Percentiles rank a stretch among this genome's conserved stretches.
Evolutionary conservation across 495 filamentous ascomycete species (phyloP).

Genomic region (Acidiella bohemica): DNA sequence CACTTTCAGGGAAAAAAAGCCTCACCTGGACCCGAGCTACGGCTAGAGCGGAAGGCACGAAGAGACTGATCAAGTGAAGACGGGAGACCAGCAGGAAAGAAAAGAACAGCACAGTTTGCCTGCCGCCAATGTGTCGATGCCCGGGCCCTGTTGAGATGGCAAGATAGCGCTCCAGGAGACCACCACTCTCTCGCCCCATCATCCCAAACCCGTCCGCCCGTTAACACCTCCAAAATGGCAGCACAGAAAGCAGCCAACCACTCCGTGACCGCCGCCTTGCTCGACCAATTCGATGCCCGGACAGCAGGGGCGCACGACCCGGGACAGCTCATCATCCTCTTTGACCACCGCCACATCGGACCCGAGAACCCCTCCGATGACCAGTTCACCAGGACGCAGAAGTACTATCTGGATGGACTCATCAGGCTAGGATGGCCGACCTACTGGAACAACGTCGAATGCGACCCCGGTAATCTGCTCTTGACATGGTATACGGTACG

Average conservation of each 20-base stretch:
- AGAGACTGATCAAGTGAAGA: not conserved
- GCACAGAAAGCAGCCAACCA: no score
- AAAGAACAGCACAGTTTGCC: not conserved
- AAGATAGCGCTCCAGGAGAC: no score
- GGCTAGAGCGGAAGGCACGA: not conserved
- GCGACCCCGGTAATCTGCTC: slow-evolving; percentile 11
- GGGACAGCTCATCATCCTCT: slow-evolving; percentile 16
- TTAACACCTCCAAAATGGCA: no score
- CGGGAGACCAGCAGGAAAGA: not conserved
- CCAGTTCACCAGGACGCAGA: slow-evolving; percentile 9
- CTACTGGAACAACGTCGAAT: slow-evolving; percentile 3
- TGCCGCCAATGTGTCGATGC: no score
- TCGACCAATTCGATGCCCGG: slow-evolving; percentile 3
- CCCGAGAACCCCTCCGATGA: not conserved
- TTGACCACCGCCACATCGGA: slow-evolving; percentile 9
- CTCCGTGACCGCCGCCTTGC: not conserved
- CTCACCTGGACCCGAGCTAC: not conserved
- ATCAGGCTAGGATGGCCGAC: slow-evolving; percentile 12
- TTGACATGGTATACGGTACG: slow-evolving; percentile 18
- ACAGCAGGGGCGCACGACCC: slow-evolving; percentile 10
- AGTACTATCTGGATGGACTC: slow-evolving; percentile 6
- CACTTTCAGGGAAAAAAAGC: slow-evolving; percentile 3
- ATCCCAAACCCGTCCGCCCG: no score
- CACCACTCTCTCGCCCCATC: no score
- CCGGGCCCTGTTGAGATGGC: no score